Base-by-base conservation (phyloP, 257 asterid species). In the Scutellaria minor region DNA sequence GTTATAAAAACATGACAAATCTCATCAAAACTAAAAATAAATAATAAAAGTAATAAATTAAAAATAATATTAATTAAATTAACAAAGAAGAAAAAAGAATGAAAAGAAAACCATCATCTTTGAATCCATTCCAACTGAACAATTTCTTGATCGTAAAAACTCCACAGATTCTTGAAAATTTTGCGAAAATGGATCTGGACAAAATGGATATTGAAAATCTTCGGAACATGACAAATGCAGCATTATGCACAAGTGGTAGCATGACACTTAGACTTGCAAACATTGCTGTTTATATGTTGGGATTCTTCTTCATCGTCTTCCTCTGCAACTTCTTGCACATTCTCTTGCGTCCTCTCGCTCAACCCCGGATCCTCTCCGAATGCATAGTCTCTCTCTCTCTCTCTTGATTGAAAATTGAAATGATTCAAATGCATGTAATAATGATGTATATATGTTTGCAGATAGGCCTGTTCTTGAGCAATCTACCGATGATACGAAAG, bases 291-390 rank as follows among this genome's bases (percentile, higher is more conserved):
- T 90, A 91, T 82, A 90, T 92, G 91, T 75, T 94, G 40, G 87
- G 93, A 41, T 91, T 88, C 86, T 89, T 94, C 92, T 84, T 87
- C 79, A 76, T 86, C 12, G 90, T 94, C 52, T 84, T 94, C 82
- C 64, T 88, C 2, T 91, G 98, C 91, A 94, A 94, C 77, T 84
- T 85, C 83, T 61, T 90, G 46, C 95, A 94, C 75, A 44, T 87
- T 60, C 50, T 88, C 27, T 15, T 94, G 4, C 90, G 97, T 74
- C 93, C 89, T 46, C 77, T 87, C 57, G 82, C 91, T 9, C 98
- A 91, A 9, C 97, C 98, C 14, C 91, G 97, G 10, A 78, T 94
- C 40, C 73, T 94, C 55, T 87, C 98, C 0, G 97, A 91, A 83
- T 83, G 83, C 83, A 85, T 94, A 0, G 99, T 94, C 83, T 67